Evolutionary conservation across 2,329 filamentous ascomycete species (phyloP).

Genomic region (Botryosphaeria dothidea): DNA sequence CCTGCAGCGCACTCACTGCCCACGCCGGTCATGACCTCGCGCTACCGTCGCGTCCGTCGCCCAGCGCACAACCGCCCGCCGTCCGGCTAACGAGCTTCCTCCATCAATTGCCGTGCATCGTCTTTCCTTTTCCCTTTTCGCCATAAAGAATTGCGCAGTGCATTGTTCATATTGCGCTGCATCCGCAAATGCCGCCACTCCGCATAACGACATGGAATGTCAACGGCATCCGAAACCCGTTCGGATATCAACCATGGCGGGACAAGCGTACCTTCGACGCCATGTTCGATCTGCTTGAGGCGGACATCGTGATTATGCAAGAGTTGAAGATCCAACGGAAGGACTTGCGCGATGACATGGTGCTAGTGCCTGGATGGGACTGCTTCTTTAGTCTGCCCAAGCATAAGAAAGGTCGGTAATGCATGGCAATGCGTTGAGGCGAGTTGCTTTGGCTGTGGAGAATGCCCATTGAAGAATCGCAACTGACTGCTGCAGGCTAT

Average conservation of each 20-base stretch:
- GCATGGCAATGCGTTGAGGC: not conserved
- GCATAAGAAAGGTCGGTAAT: slow-evolving; percentile 76
- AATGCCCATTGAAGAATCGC: not conserved
- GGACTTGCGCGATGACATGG: slow-evolving; percentile 92
- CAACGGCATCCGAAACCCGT: slow-evolving; percentile 57
- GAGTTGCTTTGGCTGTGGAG: not conserved
- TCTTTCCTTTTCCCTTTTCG: not conserved
- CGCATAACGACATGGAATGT: slow-evolving; percentile 69
- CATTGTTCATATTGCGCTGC: not conserved
- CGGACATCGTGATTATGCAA: slow-evolving; percentile 93
- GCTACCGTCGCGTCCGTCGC: not conserved
- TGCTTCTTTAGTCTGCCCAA: slow-evolving; percentile 92
- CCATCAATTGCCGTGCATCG: not conserved
- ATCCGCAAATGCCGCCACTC: slow-evolving; percentile 50
- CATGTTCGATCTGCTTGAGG: slow-evolving; percentile 92
- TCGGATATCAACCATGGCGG: slow-evolving; percentile 55
- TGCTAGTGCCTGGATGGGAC: slow-evolving; percentile 91
- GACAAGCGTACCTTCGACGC: slow-evolving; percentile 51
- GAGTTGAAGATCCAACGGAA: slow-evolving; percentile 96
- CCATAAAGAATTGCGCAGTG: not conserved
- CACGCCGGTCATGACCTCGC: slow-evolving; percentile 9
- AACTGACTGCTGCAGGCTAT: slow-evolving; percentile 63
- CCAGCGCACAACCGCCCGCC: not conserved
- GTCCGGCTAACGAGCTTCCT: not conserved
- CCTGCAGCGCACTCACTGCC: not conserved